Evolutionary conservation across 2,329 filamentous ascomycete genomes (phyloP).

Genomic region (Pezicula radicicola): DNA sequence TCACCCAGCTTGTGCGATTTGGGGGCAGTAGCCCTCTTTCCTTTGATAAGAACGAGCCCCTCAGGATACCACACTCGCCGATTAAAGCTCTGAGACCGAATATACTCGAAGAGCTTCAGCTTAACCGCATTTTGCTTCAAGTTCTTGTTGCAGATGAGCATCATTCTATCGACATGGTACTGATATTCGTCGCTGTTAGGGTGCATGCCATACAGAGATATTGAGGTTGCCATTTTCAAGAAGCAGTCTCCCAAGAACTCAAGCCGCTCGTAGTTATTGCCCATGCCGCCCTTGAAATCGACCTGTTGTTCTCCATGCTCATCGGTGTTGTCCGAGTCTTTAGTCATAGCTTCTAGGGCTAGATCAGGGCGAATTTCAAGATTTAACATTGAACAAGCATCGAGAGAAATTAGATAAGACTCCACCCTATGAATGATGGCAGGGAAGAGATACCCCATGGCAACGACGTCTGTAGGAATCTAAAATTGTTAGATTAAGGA

Average conservation of each 20-base stretch:
- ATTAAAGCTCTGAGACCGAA: conserved; percentile 81
- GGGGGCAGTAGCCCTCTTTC: conserved; percentile 59
- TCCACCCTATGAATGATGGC: conserved; percentile 84
- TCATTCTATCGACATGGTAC: conserved; percentile 88
- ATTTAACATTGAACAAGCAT: conserved; percentile 65
- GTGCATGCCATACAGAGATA: conserved; percentile 75
- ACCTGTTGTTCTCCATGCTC: conserved; percentile 66
- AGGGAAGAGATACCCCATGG: conserved; percentile 73
- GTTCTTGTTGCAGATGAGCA: conserved; percentile 87
- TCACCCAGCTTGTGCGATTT: conserved; percentile 69
- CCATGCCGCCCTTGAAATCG: conserved; percentile 82
- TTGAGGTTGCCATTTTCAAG: conserved; percentile 92
- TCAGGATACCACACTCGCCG: conserved; percentile 82
- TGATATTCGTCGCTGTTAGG: conserved; percentile 80
- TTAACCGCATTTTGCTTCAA: conserved; percentile 74
- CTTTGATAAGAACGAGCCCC: conserved; percentile 68
- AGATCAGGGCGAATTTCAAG: conserved; percentile 64
- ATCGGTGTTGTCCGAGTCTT: conserved; percentile 82
- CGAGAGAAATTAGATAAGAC: conserved; percentile 73
- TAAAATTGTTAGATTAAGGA: conserved; percentile 29
- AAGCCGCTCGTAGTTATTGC: conserved; percentile 88
- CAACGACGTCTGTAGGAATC: conserved; percentile 67
- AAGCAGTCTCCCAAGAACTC: conserved; percentile 94
- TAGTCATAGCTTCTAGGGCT: conserved; percentile 87
- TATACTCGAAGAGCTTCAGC: conserved; percentile 66